Evolutionary conservation across 805 yeast genomes (phyloP), one percentile per base, ranked within the genome.

Genomic region (Yamadazyma insecticola): DNA sequence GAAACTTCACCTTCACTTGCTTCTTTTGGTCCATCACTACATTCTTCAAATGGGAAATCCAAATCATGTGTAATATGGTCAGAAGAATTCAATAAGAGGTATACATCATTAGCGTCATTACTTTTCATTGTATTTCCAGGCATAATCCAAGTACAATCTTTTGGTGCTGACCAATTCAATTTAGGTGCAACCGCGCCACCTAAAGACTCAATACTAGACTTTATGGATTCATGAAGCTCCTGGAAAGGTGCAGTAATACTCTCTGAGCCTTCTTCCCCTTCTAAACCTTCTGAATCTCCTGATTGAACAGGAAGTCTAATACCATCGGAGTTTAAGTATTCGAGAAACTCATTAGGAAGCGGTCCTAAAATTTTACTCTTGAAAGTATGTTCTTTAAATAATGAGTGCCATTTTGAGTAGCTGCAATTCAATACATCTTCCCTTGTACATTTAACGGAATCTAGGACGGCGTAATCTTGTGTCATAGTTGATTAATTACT

Each of bases 91-190:
- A 92, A 57, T 6, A 92, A 57, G 28, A 92, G 53, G 41, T 88
- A 92, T 0, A 92, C 59, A 42, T 92, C 99, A 22, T 79, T 71
- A 0, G 81, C 76, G 19, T 70, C 71, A 11, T 60, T 65, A 48
- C 97, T 89, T 47, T 75, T 72, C 71, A 82, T 72, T 3, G 85
- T 70, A 47, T 86, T 84, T 19, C 82, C 77, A 2, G 92, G 71
- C 47, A 83, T 60, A 13, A 92, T 90, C 98, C 97, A 92, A 0
- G 79, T 74, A 2, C 97, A 85, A 58, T 92, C 99, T 50, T 79
- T 81, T 1, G 99, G 98, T 2, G 96, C 83, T 1, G 97, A 87
- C 98, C 98, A 92, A 63, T 92, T 92, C 44, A 90, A 62, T 50
- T 92, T 92, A 1, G 97, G 97, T 1, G 86, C 70, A 2, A 88